These are phyloP conservation scores for Rhodomyrtus tomentosa DNA, from an alignment of 345 rosid genomes.

Conservation along the genomic window DNA sequence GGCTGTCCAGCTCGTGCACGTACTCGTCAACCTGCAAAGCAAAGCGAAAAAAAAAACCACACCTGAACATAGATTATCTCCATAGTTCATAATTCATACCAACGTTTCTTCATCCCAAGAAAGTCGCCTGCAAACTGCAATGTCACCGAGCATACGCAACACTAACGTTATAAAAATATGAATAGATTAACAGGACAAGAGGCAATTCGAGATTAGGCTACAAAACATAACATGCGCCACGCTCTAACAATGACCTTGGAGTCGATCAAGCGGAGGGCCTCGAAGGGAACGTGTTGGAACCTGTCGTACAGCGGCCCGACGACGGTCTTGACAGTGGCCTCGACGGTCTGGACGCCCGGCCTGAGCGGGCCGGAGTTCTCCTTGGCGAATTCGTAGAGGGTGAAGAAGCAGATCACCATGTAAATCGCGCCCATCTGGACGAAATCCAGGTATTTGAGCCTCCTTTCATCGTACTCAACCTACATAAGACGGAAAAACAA, in stretches of 20 bases:
- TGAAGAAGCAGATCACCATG: constrained; percentile 24
- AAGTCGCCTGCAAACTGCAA: neutral
- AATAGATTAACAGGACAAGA: too few relatives aligned
- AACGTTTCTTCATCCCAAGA: neutral
- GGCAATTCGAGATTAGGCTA: neutral
- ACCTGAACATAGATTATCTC: neutral
- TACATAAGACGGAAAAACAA: neutral
- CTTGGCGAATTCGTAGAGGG: constrained; percentile 57
- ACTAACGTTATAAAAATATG: neutral
- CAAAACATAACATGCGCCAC: neutral
- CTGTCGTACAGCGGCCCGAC: constrained; percentile 50
- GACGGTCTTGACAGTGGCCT: constrained; percentile 46
- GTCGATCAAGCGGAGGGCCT: constrained; percentile 57
- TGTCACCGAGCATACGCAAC: neutral
- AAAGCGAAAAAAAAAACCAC: neutral
- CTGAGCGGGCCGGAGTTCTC: constrained; percentile 64
- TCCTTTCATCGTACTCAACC: constrained; percentile 19
- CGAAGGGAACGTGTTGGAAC: constrained; percentile 43
- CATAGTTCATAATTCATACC: neutral
- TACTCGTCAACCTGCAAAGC: constrained; percentile 42
- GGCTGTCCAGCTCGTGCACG: constrained; percentile 26
- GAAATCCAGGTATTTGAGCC: constrained; percentile 54
- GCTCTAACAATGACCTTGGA: constrained; percentile 31
- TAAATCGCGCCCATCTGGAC: constrained; percentile 38
- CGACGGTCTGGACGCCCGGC: constrained; percentile 52